Conservation (phyloP, 495 filamentous ascomycete genomes). For the Aspergillus bertholletiae region DNA sequence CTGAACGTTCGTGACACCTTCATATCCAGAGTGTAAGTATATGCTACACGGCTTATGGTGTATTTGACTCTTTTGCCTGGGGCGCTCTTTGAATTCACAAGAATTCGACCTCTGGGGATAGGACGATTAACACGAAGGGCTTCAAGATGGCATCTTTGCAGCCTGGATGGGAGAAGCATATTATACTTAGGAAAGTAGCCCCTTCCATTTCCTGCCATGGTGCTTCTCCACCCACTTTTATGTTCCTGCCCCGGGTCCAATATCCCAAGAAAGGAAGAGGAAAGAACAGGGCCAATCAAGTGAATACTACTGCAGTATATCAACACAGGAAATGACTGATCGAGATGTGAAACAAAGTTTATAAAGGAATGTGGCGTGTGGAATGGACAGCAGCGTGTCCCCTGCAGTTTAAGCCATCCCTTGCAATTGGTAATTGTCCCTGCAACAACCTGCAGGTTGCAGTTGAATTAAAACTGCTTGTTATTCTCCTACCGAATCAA, state of each 20-base stretch:
- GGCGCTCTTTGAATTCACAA: not conserved
- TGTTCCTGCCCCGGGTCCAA: not conserved
- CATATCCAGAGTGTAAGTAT: conserved; percentile 4
- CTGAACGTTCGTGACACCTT: not conserved
- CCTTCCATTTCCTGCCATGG: not conserved
- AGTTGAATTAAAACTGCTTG: too few relatives aligned
- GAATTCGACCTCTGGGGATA: not conserved
- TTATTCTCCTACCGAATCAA: too few relatives aligned
- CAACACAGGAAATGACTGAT: not conserved
- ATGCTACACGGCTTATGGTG: not conserved
- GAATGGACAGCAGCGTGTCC: not conserved
- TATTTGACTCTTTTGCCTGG: not conserved
- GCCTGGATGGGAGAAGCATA: not conserved
- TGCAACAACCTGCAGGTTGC: not conserved
- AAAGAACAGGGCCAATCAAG: not conserved
- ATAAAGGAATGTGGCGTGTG: conserved; percentile 4
- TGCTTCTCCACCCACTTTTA: too few relatives aligned
- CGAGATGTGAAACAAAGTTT: not conserved
- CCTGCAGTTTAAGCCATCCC: not conserved
- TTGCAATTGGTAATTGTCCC: not conserved
- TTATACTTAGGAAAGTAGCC: not conserved
- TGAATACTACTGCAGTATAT: not conserved
- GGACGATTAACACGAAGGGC: too few relatives aligned
- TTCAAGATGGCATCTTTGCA: too few relatives aligned
- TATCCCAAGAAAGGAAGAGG: not conserved